Base-by-base conservation (phyloP, 305 asterid genomes). In the Solanum hybrid region DNA sequence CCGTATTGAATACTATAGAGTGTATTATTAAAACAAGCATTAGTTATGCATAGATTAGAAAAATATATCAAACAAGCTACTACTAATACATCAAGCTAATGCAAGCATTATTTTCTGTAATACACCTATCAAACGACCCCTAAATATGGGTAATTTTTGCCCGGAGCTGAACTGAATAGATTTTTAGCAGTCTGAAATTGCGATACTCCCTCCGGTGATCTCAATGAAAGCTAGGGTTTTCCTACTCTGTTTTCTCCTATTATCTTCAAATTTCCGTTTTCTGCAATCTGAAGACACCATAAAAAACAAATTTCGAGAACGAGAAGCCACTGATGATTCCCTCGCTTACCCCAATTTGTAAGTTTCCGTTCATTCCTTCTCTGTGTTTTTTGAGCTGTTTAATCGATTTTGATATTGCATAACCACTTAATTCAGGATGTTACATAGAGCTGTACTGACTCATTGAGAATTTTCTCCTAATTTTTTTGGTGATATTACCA, bases 291-390 rank as follows among this genome's bases (percentile, higher is more conserved):
- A 95, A 92, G 96, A 96, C 90, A 89, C 74, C 1, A 92, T 87
- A 92, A 83, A 46, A 2, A 97, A 96, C 92, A 96, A 95, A 92
- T 97, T 97, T 91, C 96, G 98, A 28, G 96, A 96, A 92, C 98
- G 99, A 51, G 96, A 96, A 95, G 99, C 99, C 84, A 92, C 94
- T 79, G 99, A 97, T 92, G 99, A 97, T 89, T 92, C 98, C 90
- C 93, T 95, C 75, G 98, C 97, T 90, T 95, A 94, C 89, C 99
- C 99, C 89, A 94, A 95, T 94, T 93, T 96, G 99, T 97, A 92
- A 89, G 97, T 89, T 73, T 5, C 73, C 1, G 6, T 42, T 82
- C 71, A 0, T 82, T 82, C 71, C 39, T 1, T 16, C 36, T 82
- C 18, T 51, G 0, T 22, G 29, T 0, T n/a, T 80, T 82, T 69